Conservation (phyloP, 352 stramenopile species). For the Pythium scleroteichum region DNA sequence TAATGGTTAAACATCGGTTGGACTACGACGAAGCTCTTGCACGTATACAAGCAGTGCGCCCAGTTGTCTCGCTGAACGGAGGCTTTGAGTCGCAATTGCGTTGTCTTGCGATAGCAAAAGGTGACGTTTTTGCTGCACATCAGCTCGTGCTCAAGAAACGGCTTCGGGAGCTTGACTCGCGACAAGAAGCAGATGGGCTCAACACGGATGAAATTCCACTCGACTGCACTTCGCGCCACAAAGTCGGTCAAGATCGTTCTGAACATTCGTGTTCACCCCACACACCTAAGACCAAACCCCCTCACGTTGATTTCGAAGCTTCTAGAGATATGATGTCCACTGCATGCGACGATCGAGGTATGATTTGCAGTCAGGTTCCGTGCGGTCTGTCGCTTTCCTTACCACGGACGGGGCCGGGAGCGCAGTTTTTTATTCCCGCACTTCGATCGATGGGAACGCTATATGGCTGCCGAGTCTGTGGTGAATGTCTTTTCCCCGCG, state of each 20-base stretch:
- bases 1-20: constrained; percentile 73
- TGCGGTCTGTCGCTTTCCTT: constrained; percentile 60
- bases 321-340: constrained; percentile 8
- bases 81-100: constrained; percentile 87
- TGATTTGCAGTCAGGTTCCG: constrained; percentile 55
- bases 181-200: constrained; percentile 38
- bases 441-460: constrained; percentile 72
- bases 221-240: constrained; percentile 15
- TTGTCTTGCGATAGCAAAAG: constrained; percentile 61
- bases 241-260: constrained; percentile 48
- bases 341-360: constrained; percentile 54
- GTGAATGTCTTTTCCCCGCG: constrained; percentile 61
- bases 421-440: constrained; percentile 58
- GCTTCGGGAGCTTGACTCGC: constrained; percentile 37
- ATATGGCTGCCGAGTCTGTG: constrained; percentile 63
- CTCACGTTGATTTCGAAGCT: constrained; percentile 20
- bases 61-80: constrained; percentile 72
- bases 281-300: constrained; percentile 1
- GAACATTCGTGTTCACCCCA: background rate
- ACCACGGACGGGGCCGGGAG: constrained; percentile 3
- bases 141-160: constrained; percentile 66
- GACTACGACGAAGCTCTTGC: constrained; percentile 47
- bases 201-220: constrained; percentile 24
- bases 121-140: constrained; percentile 76
- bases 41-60: constrained; percentile 56